A percentile compares a stretch with the other conserved stretches of the same genome.
Evolutionary conservation across 2,329 filamentous ascomycete species (phyloP).

Genomic region (Periglandula ipomoeae): DNA sequence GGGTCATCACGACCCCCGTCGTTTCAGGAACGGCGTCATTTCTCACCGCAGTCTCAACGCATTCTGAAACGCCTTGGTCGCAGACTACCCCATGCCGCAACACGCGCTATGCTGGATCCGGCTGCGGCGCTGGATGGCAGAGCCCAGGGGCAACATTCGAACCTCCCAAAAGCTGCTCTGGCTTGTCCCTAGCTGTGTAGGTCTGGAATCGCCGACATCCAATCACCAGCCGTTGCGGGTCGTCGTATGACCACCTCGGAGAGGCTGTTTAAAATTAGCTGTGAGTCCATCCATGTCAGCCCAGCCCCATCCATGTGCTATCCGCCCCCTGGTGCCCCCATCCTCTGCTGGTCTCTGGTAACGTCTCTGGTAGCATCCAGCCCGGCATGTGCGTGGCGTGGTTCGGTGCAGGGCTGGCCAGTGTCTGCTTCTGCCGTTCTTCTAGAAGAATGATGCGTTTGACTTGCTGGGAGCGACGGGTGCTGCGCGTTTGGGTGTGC

Average conservation of each 20-base stretch:
- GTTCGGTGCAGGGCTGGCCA: conserved; percentile 1
- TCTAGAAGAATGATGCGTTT: conserved; percentile 17
- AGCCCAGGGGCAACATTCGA: not conserved
- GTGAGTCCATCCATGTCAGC: conserved; percentile 3
- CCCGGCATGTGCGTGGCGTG: too few species aligned
- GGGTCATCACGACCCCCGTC: conserved; percentile 7
- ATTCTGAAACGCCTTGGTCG: conserved; percentile 18
- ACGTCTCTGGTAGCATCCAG: too few species aligned
- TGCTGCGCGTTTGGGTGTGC: not conserved
- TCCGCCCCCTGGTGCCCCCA: too few species aligned
- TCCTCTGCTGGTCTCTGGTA: too few species aligned
- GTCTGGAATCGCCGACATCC: conserved; percentile 11
- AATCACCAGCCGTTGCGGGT: conserved; percentile 9
- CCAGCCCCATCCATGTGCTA: not conserved
- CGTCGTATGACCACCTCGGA: conserved; percentile 10
- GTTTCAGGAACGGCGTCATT: conserved; percentile 22
- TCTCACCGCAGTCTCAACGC: conserved; percentile 16
- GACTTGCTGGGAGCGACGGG: not conserved
- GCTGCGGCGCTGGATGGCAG: not conserved
- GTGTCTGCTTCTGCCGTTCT: conserved; percentile 20
- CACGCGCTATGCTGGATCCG: conserved; percentile 5
- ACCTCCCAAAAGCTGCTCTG: not conserved
- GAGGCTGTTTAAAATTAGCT: conserved; percentile 4
- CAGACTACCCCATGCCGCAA: conserved; percentile 7
- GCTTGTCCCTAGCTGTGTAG: conserved; percentile 2